Conservation (phyloP, 129 eudicot species). For the Kitagawia praeruptora region DNA sequence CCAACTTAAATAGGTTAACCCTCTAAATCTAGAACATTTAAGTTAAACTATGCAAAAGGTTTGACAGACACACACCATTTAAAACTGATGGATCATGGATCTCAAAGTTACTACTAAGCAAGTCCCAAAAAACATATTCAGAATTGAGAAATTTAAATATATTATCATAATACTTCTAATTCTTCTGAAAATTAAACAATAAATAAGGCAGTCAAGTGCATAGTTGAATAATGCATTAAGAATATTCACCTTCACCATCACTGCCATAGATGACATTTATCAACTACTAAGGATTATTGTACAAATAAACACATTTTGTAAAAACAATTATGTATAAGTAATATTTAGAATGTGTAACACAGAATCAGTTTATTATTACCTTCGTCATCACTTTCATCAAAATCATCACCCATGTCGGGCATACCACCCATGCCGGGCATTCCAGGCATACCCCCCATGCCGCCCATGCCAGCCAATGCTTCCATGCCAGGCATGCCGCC, state of each 20-base stretch:
- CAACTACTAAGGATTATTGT: neutral
- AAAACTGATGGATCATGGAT: neutral
- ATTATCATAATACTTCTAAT: neutral
- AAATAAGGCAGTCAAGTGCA: neutral
- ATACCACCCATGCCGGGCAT: conserved; percentile 37
- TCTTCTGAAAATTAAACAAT: neutral
- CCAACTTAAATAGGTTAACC: neutral
- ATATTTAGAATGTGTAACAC: neutral
- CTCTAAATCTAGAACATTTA: neutral
- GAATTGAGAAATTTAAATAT: neutral
- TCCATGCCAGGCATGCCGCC: conserved; percentile 8
- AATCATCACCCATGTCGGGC: conserved; percentile 46
- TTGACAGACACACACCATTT: neutral
- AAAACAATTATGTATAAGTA: too few species aligned
- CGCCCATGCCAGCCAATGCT: conserved; percentile 20
- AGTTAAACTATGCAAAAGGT: neutral
- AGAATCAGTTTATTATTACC: conserved; percentile 21
- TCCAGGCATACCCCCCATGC: conserved; percentile 37
- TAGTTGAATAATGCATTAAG: neutral
- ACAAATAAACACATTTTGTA: neutral
- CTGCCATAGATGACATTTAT: conserved; percentile 30
- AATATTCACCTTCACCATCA: conserved; percentile 52
- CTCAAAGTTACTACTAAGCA: neutral
- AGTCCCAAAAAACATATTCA: neutral
- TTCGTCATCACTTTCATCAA: conserved; percentile 62